These are phyloP conservation scores for Hypoxylon sp. DNA, from an alignment of 2,329 filamentous ascomycete species.

Conservation along the genomic window DNA sequence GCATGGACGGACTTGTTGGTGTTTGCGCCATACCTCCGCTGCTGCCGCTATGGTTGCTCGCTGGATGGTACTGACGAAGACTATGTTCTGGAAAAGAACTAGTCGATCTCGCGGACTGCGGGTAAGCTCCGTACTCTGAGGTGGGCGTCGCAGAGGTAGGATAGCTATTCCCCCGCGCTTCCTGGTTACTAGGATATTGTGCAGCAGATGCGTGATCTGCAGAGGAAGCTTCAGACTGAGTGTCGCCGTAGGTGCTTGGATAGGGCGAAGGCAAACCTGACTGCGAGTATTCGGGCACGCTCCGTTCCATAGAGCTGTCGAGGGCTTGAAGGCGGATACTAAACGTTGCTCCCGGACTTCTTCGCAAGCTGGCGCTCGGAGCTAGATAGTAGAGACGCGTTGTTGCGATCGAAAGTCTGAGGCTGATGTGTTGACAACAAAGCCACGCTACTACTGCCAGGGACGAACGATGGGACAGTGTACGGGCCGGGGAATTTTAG, in stretches of 20 bases:
- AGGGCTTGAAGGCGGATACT: conserved; percentile 52
- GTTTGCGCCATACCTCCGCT: conserved; percentile 94
- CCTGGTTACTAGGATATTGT: conserved; percentile 87
- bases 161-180: conserved; percentile 80
- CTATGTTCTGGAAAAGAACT: conserved; percentile 90
- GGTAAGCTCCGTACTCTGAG: conserved; percentile 88
- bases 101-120: conserved; percentile 78
- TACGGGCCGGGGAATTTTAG: conserved; percentile 54
- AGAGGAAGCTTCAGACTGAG: conserved; percentile 86
- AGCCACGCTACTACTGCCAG: conserved; percentile 54
- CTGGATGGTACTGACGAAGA: conserved; percentile 85
- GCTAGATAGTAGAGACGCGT: conserved; percentile 51
- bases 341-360: conserved; percentile 51
- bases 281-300: conserved; percentile 84
- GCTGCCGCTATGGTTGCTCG: conserved; percentile 80
- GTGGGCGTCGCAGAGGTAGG: conserved; percentile 86
- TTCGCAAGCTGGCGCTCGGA: conserved; percentile 50
- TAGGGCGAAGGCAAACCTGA: conserved; percentile 87
- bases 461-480: conserved; percentile 49
- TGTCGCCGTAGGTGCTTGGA: conserved; percentile 74
- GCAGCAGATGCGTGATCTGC: conserved; percentile 96
- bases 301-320: conserved; percentile 69
- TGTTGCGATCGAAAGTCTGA: conserved; percentile 53
- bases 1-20: conserved; percentile 96
- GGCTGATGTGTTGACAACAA: conserved; percentile 54